Evolutionary conservation across 2,329 filamentous ascomycete genomes (phyloP), one percentile per base, ranked within the genome.

Genomic region (Aspergillus vadensis): DNA sequence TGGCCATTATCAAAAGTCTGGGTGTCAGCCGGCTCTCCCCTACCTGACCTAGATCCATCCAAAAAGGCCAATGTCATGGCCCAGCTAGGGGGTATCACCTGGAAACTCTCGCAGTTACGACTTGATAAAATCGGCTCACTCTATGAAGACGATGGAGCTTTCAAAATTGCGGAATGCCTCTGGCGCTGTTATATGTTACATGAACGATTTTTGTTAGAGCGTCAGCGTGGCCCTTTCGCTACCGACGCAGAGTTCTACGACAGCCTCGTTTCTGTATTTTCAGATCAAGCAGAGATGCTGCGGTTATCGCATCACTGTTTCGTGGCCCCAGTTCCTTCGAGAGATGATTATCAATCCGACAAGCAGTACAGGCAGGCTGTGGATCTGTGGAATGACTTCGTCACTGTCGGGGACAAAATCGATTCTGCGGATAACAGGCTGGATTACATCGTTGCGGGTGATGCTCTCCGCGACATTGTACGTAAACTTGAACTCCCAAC

Each of bases 81-180:
- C 4, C 68, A 73, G 58, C 57, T 75, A 25, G 71, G 71, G 3
- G 47, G 23, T 50, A 64, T 68, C 30, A 64, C 60, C 49, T 65
- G 52, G 49, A 66, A 73, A 41, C 60, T 74, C 58, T 72, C 60
- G 19, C 60, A 65, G 39, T 54, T 72, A 50, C 63, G 64, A 10
- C 71, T 75, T 53, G 63, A 69, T 36, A 66, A 58, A 43, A 70
- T 74, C 5, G 69, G 70, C 36, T 74, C 69, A 21, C 64, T 73
- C 23, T 70, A 72, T 36, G 65, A 74, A 59, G 58, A 64, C n/a
- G 52, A 67, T n/a, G 58, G 62, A 8, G 48, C 53, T 39, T 67
- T 70, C 41, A 8, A 57, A 8, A 54, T 69, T 6, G 53, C 58
- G 55, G 58, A 60, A 58, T 69, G 67, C 61, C 63, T 70, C 36